Percentiles rank a stretch among this genome's conserved stretches.
phyloP scores from a whole-genome alignment of 1,284 basidiomycete species.

The Melampsora larici-populina region DNA sequence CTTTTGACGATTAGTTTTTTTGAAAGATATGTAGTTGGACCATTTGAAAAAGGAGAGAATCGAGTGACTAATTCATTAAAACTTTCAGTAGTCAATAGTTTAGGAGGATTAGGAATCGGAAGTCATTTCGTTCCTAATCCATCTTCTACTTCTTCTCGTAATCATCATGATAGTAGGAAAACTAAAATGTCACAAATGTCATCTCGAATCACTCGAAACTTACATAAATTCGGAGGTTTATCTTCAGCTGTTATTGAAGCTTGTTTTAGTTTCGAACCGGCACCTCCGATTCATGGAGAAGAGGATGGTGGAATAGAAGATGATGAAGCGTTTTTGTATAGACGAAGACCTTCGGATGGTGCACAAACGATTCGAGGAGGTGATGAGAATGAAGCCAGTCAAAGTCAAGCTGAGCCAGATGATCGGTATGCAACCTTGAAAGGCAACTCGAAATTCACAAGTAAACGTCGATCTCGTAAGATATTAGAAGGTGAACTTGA shows the following conservation, averaged over 20 bases:
- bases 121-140: neutral
- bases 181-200: constrained; percentile 41
- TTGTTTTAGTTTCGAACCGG: constrained; percentile 40
- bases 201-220: constrained; percentile 26
- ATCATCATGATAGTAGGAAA: neutral
- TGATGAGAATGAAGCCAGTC: neutral
- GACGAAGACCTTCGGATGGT: neutral
- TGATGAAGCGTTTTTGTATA: neutral
- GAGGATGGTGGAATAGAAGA: constrained; percentile 1
- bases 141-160: neutral
- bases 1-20: constrained; percentile 39
- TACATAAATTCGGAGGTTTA: constrained; percentile 34
- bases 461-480: neutral
- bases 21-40: constrained; percentile 33
- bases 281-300: constrained; percentile 5
- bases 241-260: constrained; percentile 30
- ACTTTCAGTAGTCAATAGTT: constrained; percentile 32
- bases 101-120: constrained; percentile 9
- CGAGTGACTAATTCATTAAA: constrained; percentile 31
- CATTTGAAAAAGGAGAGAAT: constrained; percentile 35
- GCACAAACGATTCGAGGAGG: neutral
- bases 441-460: neutral
- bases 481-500: neutral
- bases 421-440: constrained; percentile 5
- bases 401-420: neutral